Percentiles rank a stretch among this genome's conserved stretches.
These are phyloP conservation scores for Annulohypoxylon maeteangense DNA, from an alignment of 495 filamentous ascomycete species.

Conservation along the genomic window DNA sequence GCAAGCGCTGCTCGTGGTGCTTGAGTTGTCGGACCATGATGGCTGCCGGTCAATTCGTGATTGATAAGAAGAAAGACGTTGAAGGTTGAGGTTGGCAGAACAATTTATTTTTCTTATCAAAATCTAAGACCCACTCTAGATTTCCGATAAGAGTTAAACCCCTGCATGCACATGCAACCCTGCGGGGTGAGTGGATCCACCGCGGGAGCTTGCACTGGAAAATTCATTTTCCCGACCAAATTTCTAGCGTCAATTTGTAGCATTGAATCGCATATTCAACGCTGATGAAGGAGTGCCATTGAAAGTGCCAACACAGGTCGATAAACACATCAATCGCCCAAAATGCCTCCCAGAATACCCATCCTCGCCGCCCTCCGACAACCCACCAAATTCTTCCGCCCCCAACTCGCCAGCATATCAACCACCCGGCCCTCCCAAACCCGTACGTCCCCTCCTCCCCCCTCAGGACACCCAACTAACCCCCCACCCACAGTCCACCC, in stretches of 20 bases:
- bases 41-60: background rate
- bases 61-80: background rate
- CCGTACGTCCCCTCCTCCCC: conserved; percentile 24
- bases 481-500: conserved; percentile 12
- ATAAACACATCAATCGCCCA: conserved; percentile 22
- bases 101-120: conserved; percentile 37
- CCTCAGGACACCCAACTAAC: conserved; percentile 25
- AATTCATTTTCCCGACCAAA: conserved; percentile 34
- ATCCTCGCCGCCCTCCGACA: conserved; percentile 37
- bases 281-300: background rate
- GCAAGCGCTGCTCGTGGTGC: conserved; percentile 81
- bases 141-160: conserved; percentile 36
- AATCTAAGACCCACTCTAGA: conserved; percentile 15
- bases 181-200: conserved; percentile 24
- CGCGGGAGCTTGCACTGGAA: conserved; percentile 19
- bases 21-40: conserved; percentile 91
- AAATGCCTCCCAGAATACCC: conserved; percentile 47
- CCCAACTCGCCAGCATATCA: conserved; percentile 33
- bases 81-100: conserved; percentile 23
- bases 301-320: background rate
- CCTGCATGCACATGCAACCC: conserved; percentile 16
- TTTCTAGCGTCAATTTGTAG: conserved; percentile 10
- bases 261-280: background rate
- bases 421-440: conserved; percentile 21
- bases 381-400: conserved; percentile 26